Evolutionary conservation across 2,329 filamentous ascomycete species (phyloP).

Genomic region (Xylariaceae sp.): DNA sequence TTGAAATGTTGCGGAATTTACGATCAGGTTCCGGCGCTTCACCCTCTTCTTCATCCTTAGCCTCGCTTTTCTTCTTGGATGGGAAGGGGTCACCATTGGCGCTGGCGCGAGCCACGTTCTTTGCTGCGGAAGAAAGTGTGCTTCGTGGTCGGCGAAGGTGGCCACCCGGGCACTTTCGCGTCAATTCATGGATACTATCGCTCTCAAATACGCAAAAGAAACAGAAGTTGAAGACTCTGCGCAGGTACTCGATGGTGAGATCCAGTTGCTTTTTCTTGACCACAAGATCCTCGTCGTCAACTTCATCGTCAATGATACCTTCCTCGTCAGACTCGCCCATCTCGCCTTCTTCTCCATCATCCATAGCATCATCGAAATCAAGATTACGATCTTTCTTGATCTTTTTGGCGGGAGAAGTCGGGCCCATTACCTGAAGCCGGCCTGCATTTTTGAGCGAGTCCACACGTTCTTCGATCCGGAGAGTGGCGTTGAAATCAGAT

Average conservation of each 20-base stretch:
- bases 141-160: conserved; percentile 87
- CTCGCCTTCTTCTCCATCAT: conserved; percentile 57
- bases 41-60: conserved; percentile 57
- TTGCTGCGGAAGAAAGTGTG: conserved; percentile 75
- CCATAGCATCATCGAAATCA: conserved; percentile 53
- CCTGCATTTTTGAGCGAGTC: conserved; percentile 73
- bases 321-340: conserved; percentile 79
- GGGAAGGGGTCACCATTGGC: conserved; percentile 79
- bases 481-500: conserved; percentile 66
- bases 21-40: conserved; percentile 62
- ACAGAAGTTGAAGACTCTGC: conserved; percentile 96
- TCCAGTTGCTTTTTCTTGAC: conserved; percentile 96
- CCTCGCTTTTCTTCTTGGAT: conserved; percentile 65
- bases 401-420: conserved; percentile 49
- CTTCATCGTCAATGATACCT: conserved; percentile 71
- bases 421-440: conserved; percentile 61
- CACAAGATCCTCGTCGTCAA: conserved; percentile 83
- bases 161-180: conserved; percentile 93
- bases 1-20: conserved; percentile 65
- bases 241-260: conserved; percentile 90
- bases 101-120: conserved; percentile 79
- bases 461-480: conserved; percentile 80
- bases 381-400: conserved; percentile 54
- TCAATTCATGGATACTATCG: conserved; percentile 92
- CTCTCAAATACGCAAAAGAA: conserved; percentile 99